Evolutionary conservation across 1,284 basidiomycete genomes (phyloP).

Genomic region (Tremellales sp.): DNA sequence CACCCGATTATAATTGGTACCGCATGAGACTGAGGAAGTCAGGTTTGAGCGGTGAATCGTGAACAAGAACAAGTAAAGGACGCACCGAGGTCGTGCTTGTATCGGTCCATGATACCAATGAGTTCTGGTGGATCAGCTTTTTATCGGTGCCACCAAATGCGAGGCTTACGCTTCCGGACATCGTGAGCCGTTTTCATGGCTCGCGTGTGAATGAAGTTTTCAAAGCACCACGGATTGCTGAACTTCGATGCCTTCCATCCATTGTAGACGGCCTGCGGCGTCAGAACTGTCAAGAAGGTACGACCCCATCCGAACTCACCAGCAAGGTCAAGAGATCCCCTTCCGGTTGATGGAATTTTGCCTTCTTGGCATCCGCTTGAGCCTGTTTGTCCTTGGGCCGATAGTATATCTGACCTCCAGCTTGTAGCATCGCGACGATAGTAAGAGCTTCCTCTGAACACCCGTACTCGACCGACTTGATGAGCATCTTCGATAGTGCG

Average conservation of each 20-base stretch:
- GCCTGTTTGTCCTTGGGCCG: slow-evolving; percentile 98
- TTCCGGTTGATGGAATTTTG: slow-evolving; percentile 96
- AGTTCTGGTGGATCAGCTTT: slow-evolving; percentile 53
- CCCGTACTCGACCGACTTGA: slow-evolving; percentile 93
- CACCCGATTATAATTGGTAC: slow-evolving; percentile 87
- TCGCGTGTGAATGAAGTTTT: slow-evolving; percentile 96
- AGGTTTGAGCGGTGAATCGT: slow-evolving; percentile 2
- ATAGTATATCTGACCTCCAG: slow-evolving; percentile 95
- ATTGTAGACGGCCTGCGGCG: slow-evolving; percentile 90
- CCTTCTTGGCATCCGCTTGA: slow-evolving; percentile 98
- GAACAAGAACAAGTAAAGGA: background rate
- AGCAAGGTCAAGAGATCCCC: slow-evolving; percentile 93
- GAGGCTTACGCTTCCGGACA: slow-evolving; percentile 71
- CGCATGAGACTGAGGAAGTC: slow-evolving; percentile 53
- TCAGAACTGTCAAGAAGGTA: background rate
- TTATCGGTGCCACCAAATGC: slow-evolving; percentile 4
- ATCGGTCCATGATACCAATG: slow-evolving; percentile 97
- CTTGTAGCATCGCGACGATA: slow-evolving; percentile 90
- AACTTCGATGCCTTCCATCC: slow-evolving; percentile 96
- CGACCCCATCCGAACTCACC: slow-evolving; percentile 12
- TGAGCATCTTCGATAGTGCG: slow-evolving; percentile 93
- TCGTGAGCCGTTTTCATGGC: slow-evolving; percentile 97
- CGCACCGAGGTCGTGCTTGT: slow-evolving; percentile 81
- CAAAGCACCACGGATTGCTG: slow-evolving; percentile 93
- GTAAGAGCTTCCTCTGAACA: slow-evolving; percentile 97